These are phyloP conservation scores for Phytopythium delawarense DNA, from an alignment of 352 stramenopile genomes.

Conservation along the genomic window DNA sequence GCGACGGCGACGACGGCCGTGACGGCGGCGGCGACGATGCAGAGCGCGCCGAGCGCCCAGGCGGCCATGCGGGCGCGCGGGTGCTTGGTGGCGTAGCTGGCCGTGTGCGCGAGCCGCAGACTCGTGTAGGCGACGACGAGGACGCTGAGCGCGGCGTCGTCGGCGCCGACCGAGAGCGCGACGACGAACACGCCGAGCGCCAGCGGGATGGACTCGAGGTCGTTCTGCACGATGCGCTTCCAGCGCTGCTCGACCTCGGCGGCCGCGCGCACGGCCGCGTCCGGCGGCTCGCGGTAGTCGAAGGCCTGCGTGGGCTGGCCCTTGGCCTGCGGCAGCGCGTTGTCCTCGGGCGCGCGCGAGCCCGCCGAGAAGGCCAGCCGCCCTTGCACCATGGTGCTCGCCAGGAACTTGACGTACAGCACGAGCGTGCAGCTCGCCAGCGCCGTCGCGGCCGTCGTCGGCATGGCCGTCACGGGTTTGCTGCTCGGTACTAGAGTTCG, in stretches of 20 bases:
- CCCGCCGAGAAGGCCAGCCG: conserved; percentile 41
- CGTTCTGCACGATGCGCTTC: conserved; percentile 53
- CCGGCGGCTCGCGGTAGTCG: conserved; percentile 5
- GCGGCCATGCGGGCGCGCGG: conserved; percentile 21
- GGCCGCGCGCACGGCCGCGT: conserved; percentile 21
- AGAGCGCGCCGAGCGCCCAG: conserved; percentile 21
- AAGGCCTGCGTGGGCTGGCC: conserved; percentile 15
- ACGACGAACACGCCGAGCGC: conserved; percentile 34
- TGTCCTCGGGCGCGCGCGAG: conserved; percentile 38
- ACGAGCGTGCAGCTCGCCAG: conserved; percentile 22
- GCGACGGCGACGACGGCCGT: background rate
- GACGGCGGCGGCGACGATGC: conserved; percentile 11
- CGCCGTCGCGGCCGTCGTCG: background rate
- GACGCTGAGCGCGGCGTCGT: conserved; percentile 22
- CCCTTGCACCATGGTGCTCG: conserved; percentile 40
- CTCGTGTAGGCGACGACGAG: conserved; percentile 37
- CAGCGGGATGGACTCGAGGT: conserved; percentile 54
- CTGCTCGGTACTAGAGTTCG: too few species aligned
- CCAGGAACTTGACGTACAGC: conserved; percentile 65
- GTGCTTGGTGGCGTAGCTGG: conserved; percentile 28
- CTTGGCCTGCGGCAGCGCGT: conserved; percentile 21
- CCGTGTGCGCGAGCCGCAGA: conserved; percentile 31
- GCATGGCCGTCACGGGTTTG: background rate
- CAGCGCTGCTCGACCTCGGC: conserved; percentile 39
- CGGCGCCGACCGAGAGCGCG: conserved; percentile 30